Conservation (phyloP, 345 rosid species). For the Durio zibethinus region DNA sequence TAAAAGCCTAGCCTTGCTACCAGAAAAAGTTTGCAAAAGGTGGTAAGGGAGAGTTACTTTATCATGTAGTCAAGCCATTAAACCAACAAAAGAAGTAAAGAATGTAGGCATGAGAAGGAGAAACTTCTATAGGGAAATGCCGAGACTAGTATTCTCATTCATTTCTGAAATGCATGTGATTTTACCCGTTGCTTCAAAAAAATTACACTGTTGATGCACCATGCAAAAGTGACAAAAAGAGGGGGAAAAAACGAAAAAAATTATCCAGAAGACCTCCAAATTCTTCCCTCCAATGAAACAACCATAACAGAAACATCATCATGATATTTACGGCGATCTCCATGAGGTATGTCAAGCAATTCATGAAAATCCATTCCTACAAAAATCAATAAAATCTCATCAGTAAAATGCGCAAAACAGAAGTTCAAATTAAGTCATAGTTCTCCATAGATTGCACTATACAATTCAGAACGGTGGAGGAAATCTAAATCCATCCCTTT, state of each 20-base stretch:
- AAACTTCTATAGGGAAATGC: background rate
- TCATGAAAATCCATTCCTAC: conserved; percentile 96
- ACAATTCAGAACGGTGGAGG: background rate
- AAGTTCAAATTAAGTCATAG: conserved; percentile 1
- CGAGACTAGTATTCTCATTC: conserved; percentile 9
- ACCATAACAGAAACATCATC: conserved; percentile 98
- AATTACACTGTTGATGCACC: conserved; percentile 28
- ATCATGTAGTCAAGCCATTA: background rate
- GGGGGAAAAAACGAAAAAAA: conserved; percentile 20
- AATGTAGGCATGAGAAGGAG: background rate
- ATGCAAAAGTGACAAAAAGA: conserved; percentile 17
- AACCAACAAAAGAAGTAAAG: background rate
- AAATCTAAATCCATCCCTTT: background rate
- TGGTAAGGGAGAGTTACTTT: background rate
- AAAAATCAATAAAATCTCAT: conserved; percentile 5
- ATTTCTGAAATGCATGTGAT: conserved; percentile 34
- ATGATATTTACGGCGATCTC: conserved; percentile 91
- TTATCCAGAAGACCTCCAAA: conserved; percentile 93
- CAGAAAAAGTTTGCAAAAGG: background rate
- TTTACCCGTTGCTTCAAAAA: conserved; percentile 34
- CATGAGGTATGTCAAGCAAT: conserved; percentile 86
- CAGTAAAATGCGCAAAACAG: background rate
- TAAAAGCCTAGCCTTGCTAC: too few species aligned
- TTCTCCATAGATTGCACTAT: background rate
- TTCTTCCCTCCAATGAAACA: conserved; percentile 94